Conservation (phyloP, 139 green algal species). For the Coccomyxa sp. region DNA sequence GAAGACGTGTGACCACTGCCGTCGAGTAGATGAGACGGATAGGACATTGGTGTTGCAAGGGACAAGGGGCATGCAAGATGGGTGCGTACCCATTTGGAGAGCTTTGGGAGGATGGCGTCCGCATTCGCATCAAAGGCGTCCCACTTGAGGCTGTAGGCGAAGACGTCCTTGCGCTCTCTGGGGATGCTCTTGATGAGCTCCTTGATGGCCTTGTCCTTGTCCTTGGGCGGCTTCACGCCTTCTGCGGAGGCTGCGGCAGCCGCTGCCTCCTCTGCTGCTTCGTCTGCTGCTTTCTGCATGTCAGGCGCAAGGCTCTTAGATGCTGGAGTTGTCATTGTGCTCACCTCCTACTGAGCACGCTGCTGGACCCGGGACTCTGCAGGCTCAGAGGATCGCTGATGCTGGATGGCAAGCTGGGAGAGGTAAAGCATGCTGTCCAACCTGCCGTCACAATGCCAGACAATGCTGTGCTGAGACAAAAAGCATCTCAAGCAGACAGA, state of each 20-base stretch:
- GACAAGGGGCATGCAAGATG: no score
- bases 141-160: conserved; percentile 74
- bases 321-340: not conserved
- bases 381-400: no score
- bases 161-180: conserved; percentile 65
- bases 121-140: conserved; percentile 48
- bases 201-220: conserved; percentile 35
- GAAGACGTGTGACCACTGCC: no score
- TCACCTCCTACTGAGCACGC: not conserved
- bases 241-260: conserved; percentile 16
- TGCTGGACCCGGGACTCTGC: no score
- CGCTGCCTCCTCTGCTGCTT: conserved; percentile 5
- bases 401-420: no score
- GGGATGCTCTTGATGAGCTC: conserved; percentile 76
- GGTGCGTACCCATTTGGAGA: conserved; percentile 66
- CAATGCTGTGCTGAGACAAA: no score
- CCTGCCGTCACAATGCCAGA: not conserved
- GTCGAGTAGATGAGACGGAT: no score
- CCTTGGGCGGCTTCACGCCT: conserved; percentile 5
- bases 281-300: not conserved
- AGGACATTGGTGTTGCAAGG: no score
- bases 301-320: not conserved
- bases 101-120: conserved; percentile 31
- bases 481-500: not conserved
- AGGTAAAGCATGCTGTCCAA: no score